Conservation (phyloP, 306 rosid genomes). For the Spatholobus suberectus region DNA sequence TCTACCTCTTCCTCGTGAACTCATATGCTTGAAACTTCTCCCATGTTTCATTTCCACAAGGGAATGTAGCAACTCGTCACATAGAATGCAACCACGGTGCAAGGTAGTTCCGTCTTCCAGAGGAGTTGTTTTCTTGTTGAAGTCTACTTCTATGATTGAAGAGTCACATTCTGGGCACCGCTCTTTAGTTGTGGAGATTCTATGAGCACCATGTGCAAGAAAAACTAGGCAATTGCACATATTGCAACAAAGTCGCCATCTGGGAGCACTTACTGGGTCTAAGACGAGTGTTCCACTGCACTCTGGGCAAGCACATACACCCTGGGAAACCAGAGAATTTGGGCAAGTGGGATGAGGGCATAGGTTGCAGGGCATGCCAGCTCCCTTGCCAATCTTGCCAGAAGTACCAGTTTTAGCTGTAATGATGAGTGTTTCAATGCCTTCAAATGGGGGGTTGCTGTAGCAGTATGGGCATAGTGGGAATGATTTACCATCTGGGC, state of each 20-base stretch:
- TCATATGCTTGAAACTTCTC: conserved; percentile 56
- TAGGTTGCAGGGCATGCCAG: conserved; percentile 92
- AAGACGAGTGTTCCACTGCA: conserved; percentile 91
- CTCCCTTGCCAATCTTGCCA: conserved; percentile 83
- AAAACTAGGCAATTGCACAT: conserved; percentile 89
- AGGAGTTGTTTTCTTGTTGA: conserved; percentile 93
- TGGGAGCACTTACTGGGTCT: conserved; percentile 92
- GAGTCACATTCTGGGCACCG: conserved; percentile 84
- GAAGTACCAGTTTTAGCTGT: conserved; percentile 59
- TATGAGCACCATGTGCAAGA: conserved; percentile 94
- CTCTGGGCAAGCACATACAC: conserved; percentile 97
- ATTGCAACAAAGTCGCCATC: conserved; percentile 88
- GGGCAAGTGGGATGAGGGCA: conserved; percentile 96
- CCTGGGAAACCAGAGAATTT: conserved; percentile 80
- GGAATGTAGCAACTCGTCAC: conserved; percentile 92
- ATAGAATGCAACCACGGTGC: conserved; percentile 84
- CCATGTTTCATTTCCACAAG: conserved; percentile 93
- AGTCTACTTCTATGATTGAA: conserved; percentile 83
- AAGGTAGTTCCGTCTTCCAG: conserved; percentile 84
- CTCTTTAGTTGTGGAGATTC: conserved; percentile 78
- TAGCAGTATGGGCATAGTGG: conserved; percentile 97
- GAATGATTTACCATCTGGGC: conserved; percentile 92
- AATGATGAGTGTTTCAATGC: conserved; percentile 69
- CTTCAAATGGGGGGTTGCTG: conserved; percentile 97
- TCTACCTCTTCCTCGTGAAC: conserved; percentile 80